phyloP scores from a whole-genome alignment of 441 rosid species.

The Eruca vesicaria region DNA sequence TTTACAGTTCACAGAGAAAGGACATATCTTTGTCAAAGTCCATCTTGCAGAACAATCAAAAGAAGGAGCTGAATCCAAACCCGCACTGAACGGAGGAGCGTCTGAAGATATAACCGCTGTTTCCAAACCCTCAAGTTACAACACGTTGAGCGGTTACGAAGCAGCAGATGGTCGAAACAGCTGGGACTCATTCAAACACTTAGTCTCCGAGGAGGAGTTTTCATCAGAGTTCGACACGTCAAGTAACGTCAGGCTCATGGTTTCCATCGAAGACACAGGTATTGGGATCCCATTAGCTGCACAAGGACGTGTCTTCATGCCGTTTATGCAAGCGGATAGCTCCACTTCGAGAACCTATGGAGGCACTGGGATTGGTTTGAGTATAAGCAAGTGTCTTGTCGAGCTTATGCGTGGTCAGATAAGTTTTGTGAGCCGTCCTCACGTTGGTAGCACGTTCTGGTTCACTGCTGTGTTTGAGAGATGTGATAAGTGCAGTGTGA shows the following conservation, averaged over 20 bases:
- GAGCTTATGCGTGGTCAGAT: constrained; percentile 94
- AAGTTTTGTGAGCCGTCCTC: constrained; percentile 73
- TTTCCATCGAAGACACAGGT: constrained; percentile 93
- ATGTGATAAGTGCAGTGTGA: constrained; percentile 40
- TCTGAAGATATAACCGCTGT: constrained; percentile 40
- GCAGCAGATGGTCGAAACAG: constrained; percentile 81
- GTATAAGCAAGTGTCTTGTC: constrained; percentile 90
- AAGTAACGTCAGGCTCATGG: constrained; percentile 57
- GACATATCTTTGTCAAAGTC: constrained; percentile 88
- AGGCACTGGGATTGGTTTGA: constrained; percentile 96
- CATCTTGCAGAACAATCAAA: constrained; percentile 64
- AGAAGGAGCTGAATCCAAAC: constrained; percentile 40
- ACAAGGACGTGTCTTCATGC: constrained; percentile 86
- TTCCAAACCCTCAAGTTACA: constrained; percentile 43
- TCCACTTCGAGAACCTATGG: constrained; percentile 91
- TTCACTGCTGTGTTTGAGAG: constrained; percentile 65
- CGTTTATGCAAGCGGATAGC: constrained; percentile 97
- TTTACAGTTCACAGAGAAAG: constrained; percentile 85
- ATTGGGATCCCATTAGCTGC: constrained; percentile 84
- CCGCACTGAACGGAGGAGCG: constrained; percentile 48
- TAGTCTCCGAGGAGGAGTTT: constrained; percentile 51
- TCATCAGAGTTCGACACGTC: constrained; percentile 39
- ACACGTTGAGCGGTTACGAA: constrained; percentile 87
- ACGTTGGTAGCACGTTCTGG: constrained; percentile 87
- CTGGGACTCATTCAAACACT: constrained; percentile 79